phyloP scores from a whole-genome alignment of 1,284 basidiomycete species.

The Coniophora puteana region DNA sequence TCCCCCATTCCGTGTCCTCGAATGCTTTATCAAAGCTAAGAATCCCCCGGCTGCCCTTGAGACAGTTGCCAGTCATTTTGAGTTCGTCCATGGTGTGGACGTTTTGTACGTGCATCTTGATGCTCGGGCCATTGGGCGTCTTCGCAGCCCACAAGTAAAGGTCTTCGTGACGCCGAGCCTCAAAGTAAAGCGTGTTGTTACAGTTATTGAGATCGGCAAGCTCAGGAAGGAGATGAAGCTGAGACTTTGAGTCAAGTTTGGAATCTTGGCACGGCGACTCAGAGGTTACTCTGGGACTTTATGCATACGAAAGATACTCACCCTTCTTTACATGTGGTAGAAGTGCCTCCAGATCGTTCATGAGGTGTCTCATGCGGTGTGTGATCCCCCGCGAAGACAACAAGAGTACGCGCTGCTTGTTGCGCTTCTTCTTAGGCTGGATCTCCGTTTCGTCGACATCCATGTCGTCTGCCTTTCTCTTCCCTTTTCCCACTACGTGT shows the following conservation, averaged over 20 bases:
- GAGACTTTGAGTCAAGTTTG: constrained; percentile 96
- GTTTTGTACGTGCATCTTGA: constrained; percentile 98
- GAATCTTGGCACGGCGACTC: constrained; percentile 59
- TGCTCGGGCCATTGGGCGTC: constrained; percentile 95
- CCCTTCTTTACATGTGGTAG: constrained; percentile 98
- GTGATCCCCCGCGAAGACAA: constrained; percentile 94
- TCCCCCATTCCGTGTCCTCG: constrained; percentile 87
- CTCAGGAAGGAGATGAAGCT: constrained; percentile 92
- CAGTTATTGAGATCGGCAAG: constrained; percentile 98
- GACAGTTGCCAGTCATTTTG: constrained; percentile 99
- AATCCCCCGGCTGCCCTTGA: constrained; percentile 92
- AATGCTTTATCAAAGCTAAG: constrained; percentile 93
- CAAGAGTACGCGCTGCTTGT: constrained; percentile 87
- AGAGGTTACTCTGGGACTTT: constrained; percentile 1
- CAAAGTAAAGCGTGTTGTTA: constrained; percentile 97
- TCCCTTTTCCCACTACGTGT: constrained; percentile 45
- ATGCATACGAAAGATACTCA: constrained; percentile 31
- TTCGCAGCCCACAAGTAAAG: constrained; percentile 97
- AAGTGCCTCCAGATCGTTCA: constrained; percentile 90
- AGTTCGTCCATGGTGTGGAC: constrained; percentile 99
- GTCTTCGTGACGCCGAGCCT: constrained; percentile 93
- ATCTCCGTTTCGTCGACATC: constrained; percentile 37
- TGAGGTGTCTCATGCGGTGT: constrained; percentile 95
- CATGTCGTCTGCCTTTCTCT: constrained; percentile 63
- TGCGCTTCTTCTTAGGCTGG: constrained; percentile 58